Conservation (phyloP, 1,139 yeast species). For the Suhomyces bolitotheri region DNA sequence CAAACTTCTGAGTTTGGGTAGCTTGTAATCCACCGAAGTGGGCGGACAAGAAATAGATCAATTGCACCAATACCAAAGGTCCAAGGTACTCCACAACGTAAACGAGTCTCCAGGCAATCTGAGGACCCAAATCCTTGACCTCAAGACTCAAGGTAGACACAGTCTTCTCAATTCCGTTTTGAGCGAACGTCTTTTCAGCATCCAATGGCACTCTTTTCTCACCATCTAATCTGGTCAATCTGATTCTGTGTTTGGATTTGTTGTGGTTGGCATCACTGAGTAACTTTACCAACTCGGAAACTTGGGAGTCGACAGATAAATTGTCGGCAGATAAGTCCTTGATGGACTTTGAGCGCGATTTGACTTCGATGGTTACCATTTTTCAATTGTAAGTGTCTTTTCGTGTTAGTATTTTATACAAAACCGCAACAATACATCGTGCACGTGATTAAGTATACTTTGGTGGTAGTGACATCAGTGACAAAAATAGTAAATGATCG, state of each 20-base stretch:
- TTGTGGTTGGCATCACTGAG: slow-evolving; percentile 47
- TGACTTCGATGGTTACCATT: slow-evolving; percentile 45
- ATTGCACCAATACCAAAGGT: slow-evolving; percentile 77
- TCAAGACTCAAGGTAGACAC: slow-evolving; percentile 38
- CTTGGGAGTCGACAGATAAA: slow-evolving; percentile 31
- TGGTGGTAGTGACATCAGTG: no score
- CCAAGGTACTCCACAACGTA: slow-evolving; percentile 86
- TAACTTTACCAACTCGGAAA: slow-evolving; percentile 34
- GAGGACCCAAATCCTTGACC: slow-evolving; percentile 91
- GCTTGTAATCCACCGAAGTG: slow-evolving; percentile 31
- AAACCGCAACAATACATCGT: no score
- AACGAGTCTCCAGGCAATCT: slow-evolving; percentile 88
- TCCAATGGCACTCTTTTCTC: slow-evolving; percentile 39
- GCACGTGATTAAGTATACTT: no score
- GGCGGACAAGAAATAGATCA: slow-evolving; percentile 51
- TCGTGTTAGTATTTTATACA: no score
- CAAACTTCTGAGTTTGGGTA: slow-evolving; percentile 53
- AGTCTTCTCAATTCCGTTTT: slow-evolving; percentile 30
- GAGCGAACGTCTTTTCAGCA: slow-evolving; percentile 30
- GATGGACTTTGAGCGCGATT: slow-evolving; percentile 53
- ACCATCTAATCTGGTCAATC: slow-evolving; percentile 35
- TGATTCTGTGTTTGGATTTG: slow-evolving; percentile 40
- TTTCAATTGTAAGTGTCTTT: not conserved
- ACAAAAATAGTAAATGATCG: no score
- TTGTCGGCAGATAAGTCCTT: slow-evolving; percentile 40